Percentiles rank a stretch among this genome's conserved stretches.
phyloP scores from a whole-genome alignment of 2,329 filamentous ascomycete species.

The Diaporthe longicolla region DNA sequence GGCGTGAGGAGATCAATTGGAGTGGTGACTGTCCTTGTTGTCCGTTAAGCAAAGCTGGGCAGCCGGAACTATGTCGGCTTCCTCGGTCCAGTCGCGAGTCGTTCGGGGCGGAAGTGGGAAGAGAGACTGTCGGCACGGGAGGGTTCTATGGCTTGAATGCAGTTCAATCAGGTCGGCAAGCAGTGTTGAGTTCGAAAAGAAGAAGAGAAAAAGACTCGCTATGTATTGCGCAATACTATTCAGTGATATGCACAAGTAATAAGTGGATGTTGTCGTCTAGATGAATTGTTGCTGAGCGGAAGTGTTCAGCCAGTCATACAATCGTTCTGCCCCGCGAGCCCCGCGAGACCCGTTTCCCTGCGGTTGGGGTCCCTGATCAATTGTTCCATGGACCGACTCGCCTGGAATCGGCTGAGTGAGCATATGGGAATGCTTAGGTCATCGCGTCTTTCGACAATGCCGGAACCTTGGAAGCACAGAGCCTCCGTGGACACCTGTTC shows the following conservation, averaged over 20 bases:
- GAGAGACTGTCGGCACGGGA: not conserved
- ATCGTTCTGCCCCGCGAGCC: conserved; percentile 28
- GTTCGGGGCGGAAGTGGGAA: conserved; percentile 21
- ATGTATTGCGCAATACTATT: conserved; percentile 20
- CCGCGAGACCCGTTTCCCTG: not conserved
- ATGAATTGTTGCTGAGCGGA: not conserved
- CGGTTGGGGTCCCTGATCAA: not conserved
- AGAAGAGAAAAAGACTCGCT: conserved; percentile 6
- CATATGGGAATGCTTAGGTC: conserved; percentile 31
- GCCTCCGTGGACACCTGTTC: conserved; percentile 2
- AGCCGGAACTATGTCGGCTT: conserved; percentile 26
- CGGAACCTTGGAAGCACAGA: conserved; percentile 18
- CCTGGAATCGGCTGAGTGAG: conserved; percentile 31
- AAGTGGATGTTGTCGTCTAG: conserved; percentile 9
- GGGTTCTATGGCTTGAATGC: not conserved
- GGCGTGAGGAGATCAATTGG: conserved; percentile 25
- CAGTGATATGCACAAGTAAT: not conserved
- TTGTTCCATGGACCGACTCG: conserved; percentile 4
- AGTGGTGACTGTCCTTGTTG: not conserved
- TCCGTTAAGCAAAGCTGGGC: conserved; percentile 26
- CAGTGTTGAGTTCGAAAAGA: not conserved
- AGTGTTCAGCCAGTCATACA: not conserved
- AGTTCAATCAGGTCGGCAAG: not conserved
- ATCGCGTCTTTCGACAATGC: conserved; percentile 6
- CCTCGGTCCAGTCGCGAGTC: conserved; percentile 18